Evolutionary conservation across 495 filamentous ascomycete genomes (phyloP), one percentile per base, ranked within the genome.

Genomic region (Tuber microsphaerosporum): DNA sequence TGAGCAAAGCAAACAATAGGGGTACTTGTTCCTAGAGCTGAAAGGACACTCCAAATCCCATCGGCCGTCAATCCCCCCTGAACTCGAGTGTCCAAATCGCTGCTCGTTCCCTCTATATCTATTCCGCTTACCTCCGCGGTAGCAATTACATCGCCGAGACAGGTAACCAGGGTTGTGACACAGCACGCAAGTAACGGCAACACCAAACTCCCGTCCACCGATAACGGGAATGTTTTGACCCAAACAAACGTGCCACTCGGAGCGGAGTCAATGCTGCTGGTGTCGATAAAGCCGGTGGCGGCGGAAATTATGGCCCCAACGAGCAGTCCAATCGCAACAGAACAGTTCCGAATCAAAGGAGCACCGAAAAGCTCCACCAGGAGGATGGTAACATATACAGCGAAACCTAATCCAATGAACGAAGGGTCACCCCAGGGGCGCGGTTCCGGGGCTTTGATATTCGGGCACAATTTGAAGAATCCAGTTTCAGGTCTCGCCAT

Each of bases 171-270:
- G 71, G 87, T 86, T 46, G 86, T 87, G 37, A 87, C 82, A 56
- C 86, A 88, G 81, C 86, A 84, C 34, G 86, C 87, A 22, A 85
- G 77, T 19, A 85, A 61, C 1, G 84, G 84, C 5, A 85, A 75
- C 22, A 85, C 84, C n/a, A 85, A 74, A 12, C 80, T 79, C 20
- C 83, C 84, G 45, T 84, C 82, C 17, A 85, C 74, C 3, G 83
- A 84, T 43, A 85, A 82, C 43, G 83, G 83, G 77, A 85, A 85
- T 19, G 84, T 85, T 42, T 83, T 75, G 7, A 80, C 76, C 84
- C 84, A 85, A 31, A 85, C 73, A 75, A 85, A 84, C 7, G 84
- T 84, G 14, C 83, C 78, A 10, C 73, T 45, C 16, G 84, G 84
- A 9, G 89, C 84, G 6, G 70, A 65, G n/a, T 51, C 71, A 74